Conservation (phyloP, 331 rosid genomes). For the Quercus phellos region DNA sequence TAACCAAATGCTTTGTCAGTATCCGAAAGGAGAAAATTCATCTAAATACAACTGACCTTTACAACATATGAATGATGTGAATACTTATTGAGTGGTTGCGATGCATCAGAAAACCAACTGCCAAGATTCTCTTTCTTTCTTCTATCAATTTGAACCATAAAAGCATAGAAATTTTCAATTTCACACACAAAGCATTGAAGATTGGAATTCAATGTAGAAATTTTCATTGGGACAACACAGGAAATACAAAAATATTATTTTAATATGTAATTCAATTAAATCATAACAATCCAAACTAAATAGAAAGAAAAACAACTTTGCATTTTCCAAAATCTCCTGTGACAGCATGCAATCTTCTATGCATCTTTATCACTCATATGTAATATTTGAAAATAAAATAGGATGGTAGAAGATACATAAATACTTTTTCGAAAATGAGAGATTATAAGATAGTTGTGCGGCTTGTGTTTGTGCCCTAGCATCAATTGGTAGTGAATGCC, state of each 20-base stretch:
- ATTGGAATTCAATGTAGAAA: background rate
- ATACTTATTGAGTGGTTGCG: slow-evolving; percentile 70
- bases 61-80: slow-evolving; percentile 64
- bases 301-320: background rate
- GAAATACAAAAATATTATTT: background rate
- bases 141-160: slow-evolving; percentile 44
- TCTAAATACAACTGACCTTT: slow-evolving; percentile 51
- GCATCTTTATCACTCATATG: background rate
- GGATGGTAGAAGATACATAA: background rate
- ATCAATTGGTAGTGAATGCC: no score
- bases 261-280: background rate
- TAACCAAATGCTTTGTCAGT: background rate
- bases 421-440: no score
- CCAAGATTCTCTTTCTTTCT: slow-evolving; percentile 61
- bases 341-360: background rate
- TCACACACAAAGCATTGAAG: background rate
- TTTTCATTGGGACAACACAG: background rate
- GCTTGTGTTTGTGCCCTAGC: no score
- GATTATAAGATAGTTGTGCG: no score
- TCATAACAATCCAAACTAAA: background rate
- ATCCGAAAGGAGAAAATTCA: slow-evolving; percentile 1
- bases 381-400: background rate
- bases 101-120: slow-evolving; percentile 72
- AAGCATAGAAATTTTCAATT: background rate
- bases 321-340: background rate